Evolutionary conservation across 352 stramenopile species (phyloP).

Genomic region (Pythium phragmitis): DNA sequence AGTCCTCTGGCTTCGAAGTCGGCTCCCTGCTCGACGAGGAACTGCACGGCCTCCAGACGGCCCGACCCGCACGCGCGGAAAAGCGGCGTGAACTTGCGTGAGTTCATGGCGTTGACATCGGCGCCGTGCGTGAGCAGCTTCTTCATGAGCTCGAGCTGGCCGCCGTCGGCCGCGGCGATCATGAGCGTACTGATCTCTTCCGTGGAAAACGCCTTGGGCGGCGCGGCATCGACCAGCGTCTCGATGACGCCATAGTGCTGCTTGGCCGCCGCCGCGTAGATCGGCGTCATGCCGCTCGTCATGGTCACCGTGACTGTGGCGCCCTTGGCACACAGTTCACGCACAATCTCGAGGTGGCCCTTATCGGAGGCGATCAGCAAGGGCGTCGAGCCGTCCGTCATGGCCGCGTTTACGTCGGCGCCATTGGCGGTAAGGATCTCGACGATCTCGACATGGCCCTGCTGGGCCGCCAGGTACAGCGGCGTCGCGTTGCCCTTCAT

Average conservation of each 20-base stretch:
- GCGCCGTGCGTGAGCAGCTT: constrained; percentile 21
- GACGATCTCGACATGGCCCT: constrained; percentile 41
- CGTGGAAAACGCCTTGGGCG: constrained; percentile 5
- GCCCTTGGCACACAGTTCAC: constrained; percentile 44
- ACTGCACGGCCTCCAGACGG: constrained; percentile 57
- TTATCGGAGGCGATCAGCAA: constrained; percentile 81
- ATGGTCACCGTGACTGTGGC: constrained; percentile 61
- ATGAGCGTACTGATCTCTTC: constrained; percentile 29
- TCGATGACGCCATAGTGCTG: constrained; percentile 26
- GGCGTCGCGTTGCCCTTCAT: constrained; percentile 54
- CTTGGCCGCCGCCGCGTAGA: constrained; percentile 83
- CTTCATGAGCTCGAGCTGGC: constrained; percentile 23
- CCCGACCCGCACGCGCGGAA: constrained; percentile 38
- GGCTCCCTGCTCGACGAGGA: constrained; percentile 43
- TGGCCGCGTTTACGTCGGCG: constrained; percentile 42
- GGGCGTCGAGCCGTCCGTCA: constrained; percentile 75
- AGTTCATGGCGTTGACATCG: constrained; percentile 31
- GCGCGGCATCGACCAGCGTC: constrained; percentile 22
- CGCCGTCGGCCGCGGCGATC: constrained; percentile 29
- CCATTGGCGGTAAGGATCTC: constrained; percentile 10
- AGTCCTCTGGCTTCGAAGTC: constrained; percentile 37
- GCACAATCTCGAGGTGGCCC: constrained; percentile 58
- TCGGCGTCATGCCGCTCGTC: constrained; percentile 63
- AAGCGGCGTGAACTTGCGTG: constrained; percentile 29
- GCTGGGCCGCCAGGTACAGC: constrained; percentile 78